Evolutionary conservation across 2,329 filamentous ascomycete species (phyloP).

Genomic region (Lecanicillium sp.): DNA sequence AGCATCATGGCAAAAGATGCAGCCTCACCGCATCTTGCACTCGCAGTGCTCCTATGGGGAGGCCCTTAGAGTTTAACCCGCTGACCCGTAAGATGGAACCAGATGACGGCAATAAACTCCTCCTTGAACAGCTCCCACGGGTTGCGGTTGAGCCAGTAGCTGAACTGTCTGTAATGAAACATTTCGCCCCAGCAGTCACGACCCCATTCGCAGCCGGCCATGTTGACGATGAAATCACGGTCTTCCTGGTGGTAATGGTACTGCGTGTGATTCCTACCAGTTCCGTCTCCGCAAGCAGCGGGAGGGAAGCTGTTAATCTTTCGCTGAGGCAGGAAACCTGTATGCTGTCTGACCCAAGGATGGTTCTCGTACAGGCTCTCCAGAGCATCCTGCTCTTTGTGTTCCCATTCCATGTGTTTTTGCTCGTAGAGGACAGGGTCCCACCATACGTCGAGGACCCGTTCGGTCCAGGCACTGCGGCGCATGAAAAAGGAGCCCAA

Average conservation of each 20-base stretch:
- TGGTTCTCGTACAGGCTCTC: conserved; percentile 88
- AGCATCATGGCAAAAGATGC: too few relatives aligned
- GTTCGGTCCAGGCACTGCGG: conserved; percentile 81
- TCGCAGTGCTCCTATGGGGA: too few relatives aligned
- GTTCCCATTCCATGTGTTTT: conserved; percentile 97
- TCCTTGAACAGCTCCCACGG: conserved; percentile 72
- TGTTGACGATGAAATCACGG: conserved; percentile 92
- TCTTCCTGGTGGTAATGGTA: conserved; percentile 84
- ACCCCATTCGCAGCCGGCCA: conserved; percentile 96
- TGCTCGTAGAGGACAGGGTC: conserved; percentile 96
- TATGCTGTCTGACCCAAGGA: conserved; percentile 84
- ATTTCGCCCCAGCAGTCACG: conserved; percentile 98
- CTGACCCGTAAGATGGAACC: conserved; percentile 56
- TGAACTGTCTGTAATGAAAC: conserved; percentile 88
- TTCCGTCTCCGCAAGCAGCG: conserved; percentile 74
- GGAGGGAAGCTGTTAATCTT: conserved; percentile 91
- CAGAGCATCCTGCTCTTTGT: conserved; percentile 95
- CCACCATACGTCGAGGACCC: conserved; percentile 94
- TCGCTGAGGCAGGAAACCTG: conserved; percentile 83
- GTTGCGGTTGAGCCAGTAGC: conserved; percentile 80
- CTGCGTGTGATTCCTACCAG: conserved; percentile 55
- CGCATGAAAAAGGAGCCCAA: conserved; percentile 90
- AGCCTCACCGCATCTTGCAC: too few relatives aligned
- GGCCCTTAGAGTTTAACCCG: conserved; percentile 50
- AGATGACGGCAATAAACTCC: conserved; percentile 51